phyloP scores from a whole-genome alignment of 495 filamentous ascomycete species.

The Xylaria castorea region DNA sequence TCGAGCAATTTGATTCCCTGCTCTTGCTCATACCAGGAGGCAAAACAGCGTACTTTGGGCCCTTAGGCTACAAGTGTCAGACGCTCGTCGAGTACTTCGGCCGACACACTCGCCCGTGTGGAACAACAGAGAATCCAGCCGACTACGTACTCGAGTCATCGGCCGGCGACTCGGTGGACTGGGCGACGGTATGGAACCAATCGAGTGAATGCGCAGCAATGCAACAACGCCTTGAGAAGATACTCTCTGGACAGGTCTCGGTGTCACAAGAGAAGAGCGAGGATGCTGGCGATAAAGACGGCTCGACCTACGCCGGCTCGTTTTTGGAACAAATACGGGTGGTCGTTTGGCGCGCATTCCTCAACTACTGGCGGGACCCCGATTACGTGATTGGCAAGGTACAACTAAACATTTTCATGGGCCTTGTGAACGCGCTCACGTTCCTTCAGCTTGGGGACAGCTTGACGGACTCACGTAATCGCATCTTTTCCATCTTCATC shows the following conservation, averaged over 20 bases:
- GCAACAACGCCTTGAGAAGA: not conserved
- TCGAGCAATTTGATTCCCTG: constrained; percentile 58
- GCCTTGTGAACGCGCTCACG: constrained; percentile 55
- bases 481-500: constrained; percentile 83
- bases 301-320: constrained; percentile 19
- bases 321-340: constrained; percentile 50
- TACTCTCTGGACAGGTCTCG: not conserved
- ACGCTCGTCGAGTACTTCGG: constrained; percentile 55
- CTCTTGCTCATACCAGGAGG: constrained; percentile 60
- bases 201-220: constrained; percentile 42
- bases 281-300: not conserved
- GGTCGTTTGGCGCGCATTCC: constrained; percentile 60
- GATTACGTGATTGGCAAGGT: constrained; percentile 66
- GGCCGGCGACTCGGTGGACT: constrained; percentile 57
- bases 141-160: constrained; percentile 60
- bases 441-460: constrained; percentile 44
- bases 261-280: not conserved
- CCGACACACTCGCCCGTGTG: constrained; percentile 53
- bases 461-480: constrained; percentile 34
- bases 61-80: constrained; percentile 44
- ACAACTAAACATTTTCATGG: constrained; percentile 67
- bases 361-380: constrained; percentile 66
- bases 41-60: constrained; percentile 62
- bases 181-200: not conserved
- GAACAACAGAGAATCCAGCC: constrained; percentile 63